A percentile compares a stretch with the other conserved stretches of the same genome.
phyloP scores from a whole-genome alignment of 2,329 filamentous ascomycete species.

The Trichoderma aggressivum region DNA sequence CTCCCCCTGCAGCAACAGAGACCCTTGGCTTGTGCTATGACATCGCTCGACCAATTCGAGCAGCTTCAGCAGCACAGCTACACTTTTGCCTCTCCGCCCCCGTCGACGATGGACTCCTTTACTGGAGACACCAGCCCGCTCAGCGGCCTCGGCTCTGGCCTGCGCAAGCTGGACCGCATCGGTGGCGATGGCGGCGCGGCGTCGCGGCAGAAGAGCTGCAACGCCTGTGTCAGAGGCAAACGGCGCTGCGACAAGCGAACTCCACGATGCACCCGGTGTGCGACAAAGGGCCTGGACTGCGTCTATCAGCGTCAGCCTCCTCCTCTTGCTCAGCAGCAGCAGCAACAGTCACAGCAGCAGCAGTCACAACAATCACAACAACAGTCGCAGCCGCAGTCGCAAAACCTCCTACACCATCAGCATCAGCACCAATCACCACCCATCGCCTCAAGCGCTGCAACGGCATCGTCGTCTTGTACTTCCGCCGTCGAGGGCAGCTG shows the following conservation, averaged over 20 bases:
- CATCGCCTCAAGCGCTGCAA: neutral
- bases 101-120: conserved; percentile 13
- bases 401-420: neutral
- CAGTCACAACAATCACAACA: conserved; percentile 30
- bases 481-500: conserved; percentile 24
- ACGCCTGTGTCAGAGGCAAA: conserved; percentile 47
- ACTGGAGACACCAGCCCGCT: neutral
- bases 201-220: conserved; percentile 51
- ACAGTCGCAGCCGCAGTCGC: conserved; percentile 25
- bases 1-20: neutral
- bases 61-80: neutral
- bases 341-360: conserved; percentile 5
- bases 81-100: neutral
- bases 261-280: conserved; percentile 43
- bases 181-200: conserved; percentile 25
- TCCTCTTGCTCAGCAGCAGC: neutral
- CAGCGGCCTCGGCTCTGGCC: neutral
- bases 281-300: conserved; percentile 40
- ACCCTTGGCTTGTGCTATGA: conserved; percentile 1
- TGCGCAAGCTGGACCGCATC: neutral
- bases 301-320: conserved; percentile 39
- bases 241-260: conserved; percentile 46
- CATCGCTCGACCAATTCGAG: neutral
- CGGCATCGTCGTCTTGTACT: conserved; percentile 6
- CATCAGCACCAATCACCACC: conserved; percentile 35